Evolutionary conservation across 352 stramenopile species (phyloP).

Genomic region (Thraustotheca clavata): DNA sequence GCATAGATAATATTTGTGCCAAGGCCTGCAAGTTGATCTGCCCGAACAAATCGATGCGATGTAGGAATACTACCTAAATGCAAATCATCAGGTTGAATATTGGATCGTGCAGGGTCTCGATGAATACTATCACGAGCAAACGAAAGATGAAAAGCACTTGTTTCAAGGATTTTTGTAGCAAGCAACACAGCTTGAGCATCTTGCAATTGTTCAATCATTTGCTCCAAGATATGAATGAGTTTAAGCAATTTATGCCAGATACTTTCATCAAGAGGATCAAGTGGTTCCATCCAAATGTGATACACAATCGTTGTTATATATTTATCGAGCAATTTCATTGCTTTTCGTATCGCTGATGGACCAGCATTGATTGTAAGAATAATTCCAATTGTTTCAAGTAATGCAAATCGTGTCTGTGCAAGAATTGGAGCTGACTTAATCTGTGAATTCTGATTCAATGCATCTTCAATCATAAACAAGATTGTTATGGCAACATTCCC

Average conservation of each 20-base stretch:
- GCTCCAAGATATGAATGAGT: constrained; percentile 27
- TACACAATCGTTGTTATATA: constrained; percentile 53
- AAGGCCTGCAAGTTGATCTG: constrained; percentile 31
- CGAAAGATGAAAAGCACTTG: constrained; percentile 31
- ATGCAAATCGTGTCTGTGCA: constrained; percentile 23
- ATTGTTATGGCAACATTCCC: constrained; percentile 24
- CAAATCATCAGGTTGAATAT: constrained; percentile 57
- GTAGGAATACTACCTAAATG: constrained; percentile 23
- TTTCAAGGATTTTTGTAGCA: neutral
- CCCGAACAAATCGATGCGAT: constrained; percentile 29
- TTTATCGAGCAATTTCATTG: constrained; percentile 36
- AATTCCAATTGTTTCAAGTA: constrained; percentile 31
- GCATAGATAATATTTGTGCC: constrained; percentile 29
- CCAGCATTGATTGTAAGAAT: constrained; percentile 20
- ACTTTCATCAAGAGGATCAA: constrained; percentile 35
- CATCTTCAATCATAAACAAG: constrained; percentile 39
- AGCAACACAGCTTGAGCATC: constrained; percentile 25
- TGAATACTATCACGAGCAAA: constrained; percentile 50
- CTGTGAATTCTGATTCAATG: constrained; percentile 26
- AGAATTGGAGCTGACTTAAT: constrained; percentile 52
- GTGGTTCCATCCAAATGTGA: constrained; percentile 29
- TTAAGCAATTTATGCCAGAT: constrained; percentile 23
- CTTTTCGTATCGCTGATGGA: constrained; percentile 14
- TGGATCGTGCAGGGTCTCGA: constrained; percentile 61
- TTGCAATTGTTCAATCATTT: constrained; percentile 33